Percentiles rank a stretch among this genome's conserved stretches.
These are phyloP conservation scores for Fusarium lyarnte DNA, from an alignment of 2,329 filamentous ascomycete species.

Conservation along the genomic window DNA sequence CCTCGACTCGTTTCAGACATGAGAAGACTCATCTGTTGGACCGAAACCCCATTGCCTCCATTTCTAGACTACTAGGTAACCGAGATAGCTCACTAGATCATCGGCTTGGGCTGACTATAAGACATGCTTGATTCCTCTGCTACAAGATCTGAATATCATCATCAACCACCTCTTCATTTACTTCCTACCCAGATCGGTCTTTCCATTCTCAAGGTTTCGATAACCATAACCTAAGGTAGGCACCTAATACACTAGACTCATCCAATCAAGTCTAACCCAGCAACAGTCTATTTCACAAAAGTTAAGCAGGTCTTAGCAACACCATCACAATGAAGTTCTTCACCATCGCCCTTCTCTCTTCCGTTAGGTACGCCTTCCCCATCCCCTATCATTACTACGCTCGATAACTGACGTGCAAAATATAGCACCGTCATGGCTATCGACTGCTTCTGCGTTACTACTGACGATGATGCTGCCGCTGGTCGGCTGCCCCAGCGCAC, in stretches of 20 bases:
- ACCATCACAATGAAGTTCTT: background rate
- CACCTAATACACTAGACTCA: rapidly evolving
- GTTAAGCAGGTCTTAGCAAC: background rate
- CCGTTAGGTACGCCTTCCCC: rapidly evolving
- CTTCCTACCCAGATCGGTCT: rapidly evolving
- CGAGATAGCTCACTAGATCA: rapidly evolving
- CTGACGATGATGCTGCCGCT: background rate
- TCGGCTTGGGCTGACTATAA: background rate
- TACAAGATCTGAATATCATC: rapidly evolving
- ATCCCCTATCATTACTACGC: background rate
- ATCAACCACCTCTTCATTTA: rapidly evolving
- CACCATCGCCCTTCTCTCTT: background rate
- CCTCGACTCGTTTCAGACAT: rapidly evolving
- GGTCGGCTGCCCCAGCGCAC: background rate
- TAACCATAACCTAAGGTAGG: rapidly evolving
- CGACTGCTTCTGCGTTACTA: background rate
- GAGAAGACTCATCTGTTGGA: rapidly evolving
- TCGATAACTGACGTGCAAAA: rapidly evolving
- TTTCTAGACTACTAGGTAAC: rapidly evolving
- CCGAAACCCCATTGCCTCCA: rapidly evolving
- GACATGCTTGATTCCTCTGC: rapidly evolving
- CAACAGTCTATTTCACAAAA: rapidly evolving
- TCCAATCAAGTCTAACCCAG: rapidly evolving
- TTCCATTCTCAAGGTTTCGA: rapidly evolving
- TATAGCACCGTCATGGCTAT: background rate